Conservation (phyloP, 495 filamentous ascomycete genomes). For the Aspergillus nanangensis region DNA sequence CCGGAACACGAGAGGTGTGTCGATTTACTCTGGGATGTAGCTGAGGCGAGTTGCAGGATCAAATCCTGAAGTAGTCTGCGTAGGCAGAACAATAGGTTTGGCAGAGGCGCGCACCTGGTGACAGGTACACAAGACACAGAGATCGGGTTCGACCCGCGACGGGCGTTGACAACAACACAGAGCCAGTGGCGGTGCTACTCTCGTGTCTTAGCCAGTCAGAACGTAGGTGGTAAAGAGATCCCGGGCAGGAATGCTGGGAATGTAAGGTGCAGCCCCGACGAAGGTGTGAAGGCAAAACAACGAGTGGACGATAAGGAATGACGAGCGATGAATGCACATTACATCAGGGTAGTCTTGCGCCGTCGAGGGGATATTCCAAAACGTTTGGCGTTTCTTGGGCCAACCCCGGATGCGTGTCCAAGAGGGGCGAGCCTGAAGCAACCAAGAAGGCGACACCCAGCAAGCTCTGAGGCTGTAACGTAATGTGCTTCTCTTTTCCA, state of each 20-base stretch:
- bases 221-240: constrained; percentile 3
- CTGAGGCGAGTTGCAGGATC: no score
- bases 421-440: constrained; percentile 1
- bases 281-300: constrained; percentile 12
- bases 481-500: constrained; percentile 7
- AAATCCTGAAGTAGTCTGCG: not conserved
- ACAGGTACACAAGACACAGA: no score
- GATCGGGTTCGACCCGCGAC: constrained; percentile 6
- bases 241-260: constrained; percentile 17
- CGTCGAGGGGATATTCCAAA: constrained; percentile 9
- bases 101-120: no score
- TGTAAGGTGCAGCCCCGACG: constrained; percentile 8
- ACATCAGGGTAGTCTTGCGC: constrained; percentile 12
- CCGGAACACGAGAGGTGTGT: no score
- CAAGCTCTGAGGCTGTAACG: no score
- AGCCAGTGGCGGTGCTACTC: constrained; percentile 9
- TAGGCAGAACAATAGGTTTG: no score
- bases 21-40: no score
- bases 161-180: constrained; percentile 13
- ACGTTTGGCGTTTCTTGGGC: constrained; percentile 8
- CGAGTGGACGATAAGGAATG: constrained; percentile 9
- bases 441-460: no score
- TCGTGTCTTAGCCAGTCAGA: constrained; percentile 13
- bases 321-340: constrained; percentile 16
- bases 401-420: constrained; percentile 4